Evolutionary conservation across 2,329 filamentous ascomycete species (phyloP).

Genomic region (Grosmannia huntii): DNA sequence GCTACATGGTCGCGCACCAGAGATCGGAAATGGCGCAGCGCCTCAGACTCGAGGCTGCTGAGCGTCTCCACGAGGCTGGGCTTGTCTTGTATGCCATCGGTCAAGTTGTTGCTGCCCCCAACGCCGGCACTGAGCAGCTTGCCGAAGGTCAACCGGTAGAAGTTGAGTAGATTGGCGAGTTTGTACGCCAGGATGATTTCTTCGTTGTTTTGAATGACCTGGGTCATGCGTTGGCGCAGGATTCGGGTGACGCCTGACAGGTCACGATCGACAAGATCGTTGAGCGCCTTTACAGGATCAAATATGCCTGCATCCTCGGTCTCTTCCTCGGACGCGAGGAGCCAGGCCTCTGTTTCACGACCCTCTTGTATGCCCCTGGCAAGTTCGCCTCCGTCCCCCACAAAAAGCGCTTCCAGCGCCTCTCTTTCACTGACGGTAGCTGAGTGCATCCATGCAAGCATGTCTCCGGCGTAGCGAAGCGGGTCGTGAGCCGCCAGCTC

Average conservation of each 20-base stretch:
- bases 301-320: slow-evolving; percentile 45
- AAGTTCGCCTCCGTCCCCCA: slow-evolving; percentile 81
- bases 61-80: slow-evolving; percentile 61
- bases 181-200: slow-evolving; percentile 83
- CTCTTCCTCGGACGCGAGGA: slow-evolving; percentile 47
- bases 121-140: slow-evolving; percentile 52
- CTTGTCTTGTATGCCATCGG: slow-evolving; percentile 15
- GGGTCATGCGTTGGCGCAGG: slow-evolving; percentile 80
- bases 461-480: slow-evolving; percentile 84
- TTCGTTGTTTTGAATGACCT: slow-evolving; percentile 85
- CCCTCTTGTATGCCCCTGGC: slow-evolving; percentile 70
- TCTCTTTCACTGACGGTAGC: slow-evolving; percentile 89
- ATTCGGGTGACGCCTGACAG: slow-evolving; percentile 68
- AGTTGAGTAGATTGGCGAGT: slow-evolving; percentile 75
- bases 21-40: slow-evolving; percentile 68
- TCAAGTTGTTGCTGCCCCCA: background rate
- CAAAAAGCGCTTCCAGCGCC: slow-evolving; percentile 80
- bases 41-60: slow-evolving; percentile 56
- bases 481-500: slow-evolving; percentile 88
- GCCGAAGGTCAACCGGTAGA: slow-evolving; percentile 77
- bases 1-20: slow-evolving; percentile 71
- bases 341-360: slow-evolving; percentile 74
- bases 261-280: slow-evolving; percentile 77
- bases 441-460: slow-evolving; percentile 95
- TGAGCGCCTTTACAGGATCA: slow-evolving; percentile 69